phyloP scores from a whole-genome alignment of 2,329 filamentous ascomycete species.

The Cercospora berteroae region DNA sequence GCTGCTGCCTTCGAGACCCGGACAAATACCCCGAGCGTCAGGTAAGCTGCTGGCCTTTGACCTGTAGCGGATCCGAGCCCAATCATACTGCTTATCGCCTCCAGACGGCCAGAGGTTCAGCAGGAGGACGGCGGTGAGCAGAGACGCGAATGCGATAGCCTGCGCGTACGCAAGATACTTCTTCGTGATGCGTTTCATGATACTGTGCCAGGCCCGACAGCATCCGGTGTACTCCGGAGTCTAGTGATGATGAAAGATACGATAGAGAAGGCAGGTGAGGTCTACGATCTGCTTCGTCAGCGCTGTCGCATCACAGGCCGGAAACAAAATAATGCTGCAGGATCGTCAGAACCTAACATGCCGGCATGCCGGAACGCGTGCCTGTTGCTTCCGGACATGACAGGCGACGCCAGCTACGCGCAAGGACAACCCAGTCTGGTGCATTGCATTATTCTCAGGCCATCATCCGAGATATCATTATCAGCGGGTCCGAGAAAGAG shows the following conservation, averaged over 20 bases:
- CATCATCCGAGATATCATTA: neutral
- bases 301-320: neutral
- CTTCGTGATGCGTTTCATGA: conserved; percentile 18
- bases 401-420: neutral
- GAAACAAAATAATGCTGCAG: neutral
- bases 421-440: neutral
- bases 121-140: conserved; percentile 15
- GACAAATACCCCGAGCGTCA: conserved; percentile 44
- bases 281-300: neutral
- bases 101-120: conserved; percentile 14
- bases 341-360: neutral
- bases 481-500: neutral
- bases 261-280: neutral
- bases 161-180: conserved; percentile 19
- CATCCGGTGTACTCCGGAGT: neutral
- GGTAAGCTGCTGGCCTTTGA: conserved; percentile 38
- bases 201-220: neutral
- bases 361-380: neutral
- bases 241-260: neutral
- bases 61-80: conserved; percentile 47
- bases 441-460: neutral
- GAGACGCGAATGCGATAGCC: conserved; percentile 5
- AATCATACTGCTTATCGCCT: conserved; percentile 38
- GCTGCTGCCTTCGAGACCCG: conserved; percentile 38
- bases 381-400: neutral